Evolutionary conservation across 257 asterid genomes (phyloP).

Genomic region (Ilex aquifolium): DNA sequence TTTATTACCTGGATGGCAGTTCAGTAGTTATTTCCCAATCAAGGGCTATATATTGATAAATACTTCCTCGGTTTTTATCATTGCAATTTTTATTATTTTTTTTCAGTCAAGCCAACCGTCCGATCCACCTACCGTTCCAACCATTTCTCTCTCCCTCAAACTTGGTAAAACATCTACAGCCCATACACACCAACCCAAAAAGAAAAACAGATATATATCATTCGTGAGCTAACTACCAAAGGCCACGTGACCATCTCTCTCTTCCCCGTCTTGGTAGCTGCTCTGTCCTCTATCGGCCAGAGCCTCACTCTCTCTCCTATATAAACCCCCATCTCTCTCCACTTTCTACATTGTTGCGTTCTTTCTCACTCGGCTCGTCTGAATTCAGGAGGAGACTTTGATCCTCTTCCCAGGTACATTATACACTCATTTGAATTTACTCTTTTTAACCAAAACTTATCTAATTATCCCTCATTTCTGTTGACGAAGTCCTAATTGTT

Average conservation of each 20-base stretch:
- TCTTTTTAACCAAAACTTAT: not conserved
- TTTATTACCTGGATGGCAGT: no score
- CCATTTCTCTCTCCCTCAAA: not conserved
- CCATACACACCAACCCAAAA: not conserved
- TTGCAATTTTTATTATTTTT: not conserved
- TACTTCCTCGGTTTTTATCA: no score
- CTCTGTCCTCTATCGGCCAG: constrained; percentile 2
- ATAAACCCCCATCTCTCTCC: no score
- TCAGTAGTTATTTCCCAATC: no score
- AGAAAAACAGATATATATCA: constrained; percentile 1
- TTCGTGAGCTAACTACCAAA: constrained; percentile 29
- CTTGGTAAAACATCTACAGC: constrained; percentile 9
- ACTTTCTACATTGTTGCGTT: not conserved
- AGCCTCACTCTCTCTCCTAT: not conserved
- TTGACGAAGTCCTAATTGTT: not conserved
- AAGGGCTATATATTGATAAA: no score
- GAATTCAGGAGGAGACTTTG: not conserved
- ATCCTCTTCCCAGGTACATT: not conserved
- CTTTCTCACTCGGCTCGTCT: not conserved
- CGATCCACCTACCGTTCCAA: constrained; percentile 25
- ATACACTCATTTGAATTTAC: not conserved
- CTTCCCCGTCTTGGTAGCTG: constrained; percentile 8
- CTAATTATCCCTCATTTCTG: not conserved
- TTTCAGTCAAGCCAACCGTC: constrained; percentile 29
- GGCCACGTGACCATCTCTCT: constrained; percentile 33